Base-by-base conservation (phyloP, 495 filamentous ascomycete species). In the Darksidea phi region DNA sequence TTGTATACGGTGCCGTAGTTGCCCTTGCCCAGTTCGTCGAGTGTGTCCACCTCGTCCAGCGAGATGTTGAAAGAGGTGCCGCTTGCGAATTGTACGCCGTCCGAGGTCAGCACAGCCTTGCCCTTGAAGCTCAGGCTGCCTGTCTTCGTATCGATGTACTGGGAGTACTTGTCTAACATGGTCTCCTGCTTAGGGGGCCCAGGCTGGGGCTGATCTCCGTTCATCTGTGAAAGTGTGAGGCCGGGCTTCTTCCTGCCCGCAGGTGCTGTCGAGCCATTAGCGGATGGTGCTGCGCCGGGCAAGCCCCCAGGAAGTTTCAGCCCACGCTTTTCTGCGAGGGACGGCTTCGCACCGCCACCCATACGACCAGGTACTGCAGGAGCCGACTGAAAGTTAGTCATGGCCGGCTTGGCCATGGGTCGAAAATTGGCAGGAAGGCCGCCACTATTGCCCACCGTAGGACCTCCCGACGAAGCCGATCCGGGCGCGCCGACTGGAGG, bases 1-100 rank as follows among this genome's bases (percentile, higher is more conserved):
- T 92, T 96, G 81, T 95, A 97, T 10, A 99, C 94, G 0, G 93
- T 97, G 20, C 94, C 94, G 67, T 99, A 99, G 68, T 99, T 99
- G 18, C 94, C 94, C 74, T 97, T 99, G 38, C 94, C 94, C 13
- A 99, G 75, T 75, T 99, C 94, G 57, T 97, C 95, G 57, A 99
- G 71, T 6, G 88, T 93, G 67, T 97, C 93, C 1, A 99, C 87
- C 69, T 99, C 94, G 63, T 97, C 93, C 43, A 99, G 78, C 7
- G 94, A 97, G 59, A 99, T 97, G 69, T 79, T 89, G 76, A 99
- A 97, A 61, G 85, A 91, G 23, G 85, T 88, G 1, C 94, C 94
- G 25, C 86, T 88, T 2, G 89, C 87, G 68, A 99, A 99, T 65
- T 97, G 84, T 51, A 99, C 89, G 21, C 94, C 94, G 51, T 88